Conservation (phyloP, 2,329 filamentous ascomycete genomes). For the Anisogramma anomala region DNA sequence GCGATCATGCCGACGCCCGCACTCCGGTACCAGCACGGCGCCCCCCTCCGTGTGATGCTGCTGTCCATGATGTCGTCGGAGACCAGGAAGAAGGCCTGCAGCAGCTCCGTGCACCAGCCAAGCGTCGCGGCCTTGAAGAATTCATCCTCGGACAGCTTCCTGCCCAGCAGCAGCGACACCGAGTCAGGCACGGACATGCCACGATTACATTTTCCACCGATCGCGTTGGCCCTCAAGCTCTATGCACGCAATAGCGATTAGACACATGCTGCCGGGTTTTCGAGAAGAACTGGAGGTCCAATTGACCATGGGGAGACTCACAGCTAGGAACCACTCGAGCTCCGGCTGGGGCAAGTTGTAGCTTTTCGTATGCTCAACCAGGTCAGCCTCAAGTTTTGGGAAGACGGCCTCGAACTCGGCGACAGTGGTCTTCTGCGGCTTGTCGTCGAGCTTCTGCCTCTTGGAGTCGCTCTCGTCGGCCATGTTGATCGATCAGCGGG, state of each 20-base stretch:
- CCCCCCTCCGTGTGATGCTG: slow-evolving; percentile 85
- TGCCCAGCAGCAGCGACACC: slow-evolving; percentile 61
- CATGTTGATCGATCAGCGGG: neutral
- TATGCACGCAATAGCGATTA: slow-evolving; percentile 27
- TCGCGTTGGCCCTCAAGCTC: slow-evolving; percentile 74
- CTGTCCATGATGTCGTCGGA: slow-evolving; percentile 98
- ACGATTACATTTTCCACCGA: slow-evolving; percentile 96
- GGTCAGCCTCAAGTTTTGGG: slow-evolving; percentile 70
- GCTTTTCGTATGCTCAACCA: slow-evolving; percentile 64
- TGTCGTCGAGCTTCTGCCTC: slow-evolving; percentile 22
- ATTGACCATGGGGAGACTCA: slow-evolving; percentile 27
- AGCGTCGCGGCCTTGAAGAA: slow-evolving; percentile 81
- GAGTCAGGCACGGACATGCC: slow-evolving; percentile 97
- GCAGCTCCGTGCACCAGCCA: slow-evolving; percentile 95
- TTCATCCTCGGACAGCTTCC: slow-evolving; percentile 64
- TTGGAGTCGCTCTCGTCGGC: slow-evolving; percentile 5
- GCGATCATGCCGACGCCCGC: slow-evolving; percentile 86
- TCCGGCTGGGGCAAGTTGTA: slow-evolving; percentile 78
- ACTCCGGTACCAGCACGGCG: slow-evolving; percentile 93
- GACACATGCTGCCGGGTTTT: neutral
- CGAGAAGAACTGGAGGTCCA: neutral
- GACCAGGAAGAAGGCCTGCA: slow-evolving; percentile 98
- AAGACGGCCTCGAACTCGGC: slow-evolving; percentile 85
- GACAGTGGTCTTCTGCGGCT: slow-evolving; percentile 63
- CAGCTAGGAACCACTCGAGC: slow-evolving; percentile 76